Base-by-base conservation (phyloP, 768 basidiomycete genomes). In the Pholiota microspora region DNA sequence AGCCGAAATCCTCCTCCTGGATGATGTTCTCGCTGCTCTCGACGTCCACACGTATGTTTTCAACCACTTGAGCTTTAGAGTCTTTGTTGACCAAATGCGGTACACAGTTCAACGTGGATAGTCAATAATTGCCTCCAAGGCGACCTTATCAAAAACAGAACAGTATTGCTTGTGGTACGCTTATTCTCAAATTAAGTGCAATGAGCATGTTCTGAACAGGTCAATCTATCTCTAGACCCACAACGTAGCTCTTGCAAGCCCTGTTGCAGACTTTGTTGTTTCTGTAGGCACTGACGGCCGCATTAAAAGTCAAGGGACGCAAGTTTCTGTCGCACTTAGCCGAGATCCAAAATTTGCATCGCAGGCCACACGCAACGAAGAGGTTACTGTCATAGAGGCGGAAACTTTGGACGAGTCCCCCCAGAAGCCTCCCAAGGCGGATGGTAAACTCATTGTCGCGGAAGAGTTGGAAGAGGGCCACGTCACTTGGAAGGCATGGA, bases 51-150 rank as follows among this genome's bases (percentile, higher is more conserved):
- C 51, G 51, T 51, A 29, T 38, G 40, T 44, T 8, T n/a, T n/a
- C n/a, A n/a, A n/a, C n/a, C n/a, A n/a, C n/a, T n/a, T n/a, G n/a
- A n/a, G n/a, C n/a, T n/a, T n/a, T n/a, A n/a, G n/a, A n/a, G n/a
- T 8, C 16, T 16, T 7, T 10, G 10, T 18, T 42, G n/a, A n/a
- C n/a, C n/a, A n/a, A n/a, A n/a, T n/a, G n/a, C n/a, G n/a, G n/a
- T n/a, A n/a, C n/a, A n/a, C n/a, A 93, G 91, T 0, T 88, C 92
- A 0, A 82, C 87, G 55, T 89, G 91, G 71, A 81, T 97, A 38
- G 86, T 85, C 62, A 74, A 82, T 21, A 75, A 90, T 45, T 93
- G 90, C 62, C 76, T 97, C 35, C 77, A 78, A 54, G 93, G 94
- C 13, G 84, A 86, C 31, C 71, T 95, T 44, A 77, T 92, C 62